Evolutionary conservation across 225 moss, liverwort and hornwort genomes (phyloP).

Genomic region (Sphagnum contortum): DNA sequence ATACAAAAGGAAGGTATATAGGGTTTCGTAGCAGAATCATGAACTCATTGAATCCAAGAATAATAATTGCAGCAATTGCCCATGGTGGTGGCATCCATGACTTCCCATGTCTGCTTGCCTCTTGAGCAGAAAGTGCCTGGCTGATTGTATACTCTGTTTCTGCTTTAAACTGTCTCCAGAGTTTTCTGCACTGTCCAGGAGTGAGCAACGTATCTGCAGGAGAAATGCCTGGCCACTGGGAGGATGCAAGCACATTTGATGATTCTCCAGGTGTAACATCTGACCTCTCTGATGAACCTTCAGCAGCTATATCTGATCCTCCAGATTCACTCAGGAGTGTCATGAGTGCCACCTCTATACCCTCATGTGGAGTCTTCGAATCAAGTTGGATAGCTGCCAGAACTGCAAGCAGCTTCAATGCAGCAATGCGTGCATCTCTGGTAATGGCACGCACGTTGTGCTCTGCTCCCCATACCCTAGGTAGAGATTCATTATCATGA

Average conservation of each 20-base stretch:
- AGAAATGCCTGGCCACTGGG: constrained; percentile 40
- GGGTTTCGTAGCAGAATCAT: constrained; percentile 85
- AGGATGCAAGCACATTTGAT: constrained; percentile 31
- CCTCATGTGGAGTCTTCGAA: constrained; percentile 22
- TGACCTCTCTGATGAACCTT: not conserved
- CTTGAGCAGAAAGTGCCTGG: constrained; percentile 85
- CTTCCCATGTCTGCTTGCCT: constrained; percentile 51
- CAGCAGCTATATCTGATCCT: not conserved
- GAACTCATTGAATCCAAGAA: constrained; percentile 88
- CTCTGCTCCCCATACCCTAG: constrained; percentile 78
- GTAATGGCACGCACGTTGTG: constrained; percentile 80
- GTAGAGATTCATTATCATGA: constrained; percentile 76
- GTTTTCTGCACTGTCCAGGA: constrained; percentile 63
- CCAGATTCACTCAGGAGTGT: constrained; percentile 30
- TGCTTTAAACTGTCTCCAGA: constrained; percentile 93
- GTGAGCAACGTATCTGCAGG: constrained; percentile 53
- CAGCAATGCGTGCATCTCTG: constrained; percentile 43
- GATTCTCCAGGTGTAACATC: not conserved
- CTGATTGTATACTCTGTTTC: constrained; percentile 85
- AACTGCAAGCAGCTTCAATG: constrained; percentile 49
- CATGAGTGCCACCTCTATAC: constrained; percentile 48
- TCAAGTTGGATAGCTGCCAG: constrained; percentile 72
- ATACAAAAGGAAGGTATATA: constrained; percentile 57
- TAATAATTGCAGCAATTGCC: constrained; percentile 74
- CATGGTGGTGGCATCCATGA: constrained; percentile 85